Conservation (phyloP, 2,329 filamentous ascomycete genomes). For the Chlorencoelia australis region DNA sequence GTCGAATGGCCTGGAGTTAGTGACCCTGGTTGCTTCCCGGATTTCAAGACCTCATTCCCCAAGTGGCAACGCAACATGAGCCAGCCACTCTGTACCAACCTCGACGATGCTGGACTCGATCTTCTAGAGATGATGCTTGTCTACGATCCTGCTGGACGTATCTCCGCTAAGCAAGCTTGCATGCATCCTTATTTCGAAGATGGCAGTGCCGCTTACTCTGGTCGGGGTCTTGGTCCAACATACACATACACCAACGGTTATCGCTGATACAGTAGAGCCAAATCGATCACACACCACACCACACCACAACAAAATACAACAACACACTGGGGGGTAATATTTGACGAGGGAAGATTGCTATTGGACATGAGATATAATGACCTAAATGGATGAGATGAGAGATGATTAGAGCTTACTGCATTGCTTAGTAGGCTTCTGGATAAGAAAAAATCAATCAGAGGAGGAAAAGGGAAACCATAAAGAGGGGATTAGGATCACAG, state of each 20-base stretch:
- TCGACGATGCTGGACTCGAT: conserved; percentile 64
- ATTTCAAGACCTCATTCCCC: conserved; percentile 86
- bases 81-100: conserved; percentile 55
- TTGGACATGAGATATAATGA: too few species aligned
- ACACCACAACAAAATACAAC: too few species aligned
- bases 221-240: conserved; percentile 24
- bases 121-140: conserved; percentile 63
- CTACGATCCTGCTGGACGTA: conserved; percentile 77
- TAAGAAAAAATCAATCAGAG: too few species aligned
- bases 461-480: too few species aligned
- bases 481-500: too few species aligned
- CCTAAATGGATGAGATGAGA: too few species aligned
- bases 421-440: conserved; percentile 5
- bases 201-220: conserved; percentile 27
- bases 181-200: conserved; percentile 70
- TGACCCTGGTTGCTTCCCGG: conserved; percentile 68
- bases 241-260: conserved; percentile 23
- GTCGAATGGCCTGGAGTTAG: conserved; percentile 72
- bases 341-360: too few species aligned
- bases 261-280: too few species aligned
- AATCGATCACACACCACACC: too few species aligned
- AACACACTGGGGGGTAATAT: too few species aligned
- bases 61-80: conserved; percentile 73
- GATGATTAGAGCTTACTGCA: conserved; percentile 3
- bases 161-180: conserved; percentile 82